These are phyloP conservation scores for Serpula lacrymans DNA, from an alignment of 768 basidiomycete species.

Conservation along the genomic window DNA sequence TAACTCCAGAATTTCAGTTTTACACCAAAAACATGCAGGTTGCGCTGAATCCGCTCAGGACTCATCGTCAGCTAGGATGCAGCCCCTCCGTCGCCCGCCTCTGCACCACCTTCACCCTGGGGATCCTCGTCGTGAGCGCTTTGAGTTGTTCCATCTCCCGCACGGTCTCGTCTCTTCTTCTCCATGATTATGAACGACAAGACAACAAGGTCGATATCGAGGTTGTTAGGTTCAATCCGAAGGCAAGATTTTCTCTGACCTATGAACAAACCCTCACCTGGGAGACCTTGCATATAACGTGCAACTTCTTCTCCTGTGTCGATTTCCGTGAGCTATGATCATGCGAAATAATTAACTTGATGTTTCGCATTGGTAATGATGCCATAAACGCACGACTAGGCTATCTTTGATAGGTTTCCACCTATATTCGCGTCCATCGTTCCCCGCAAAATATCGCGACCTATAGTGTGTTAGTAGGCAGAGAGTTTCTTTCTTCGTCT, in stretches of 20 bases:
- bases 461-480: constrained; percentile 22
- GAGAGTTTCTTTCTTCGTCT: not conserved
- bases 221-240: constrained; percentile 40
- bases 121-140: constrained; percentile 35
- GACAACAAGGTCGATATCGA: constrained; percentile 51
- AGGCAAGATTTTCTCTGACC: constrained; percentile 46
- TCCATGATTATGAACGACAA: constrained; percentile 56
- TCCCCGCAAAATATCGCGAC: constrained; percentile 47
- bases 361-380: not conserved
- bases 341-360: not conserved
- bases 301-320: constrained; percentile 41
- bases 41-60: too few relatives aligned
- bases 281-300: constrained; percentile 30
- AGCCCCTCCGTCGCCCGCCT: constrained; percentile 13
- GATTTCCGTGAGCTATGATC: constrained; percentile 35
- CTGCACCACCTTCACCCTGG: constrained; percentile 36
- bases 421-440: constrained; percentile 46
- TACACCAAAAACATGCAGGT: too few relatives aligned
- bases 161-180: constrained; percentile 45
- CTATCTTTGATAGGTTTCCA: constrained; percentile 43
- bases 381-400: constrained; percentile 40
- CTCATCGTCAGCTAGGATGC: not conserved
- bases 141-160: constrained; percentile 26
- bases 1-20: too few relatives aligned
- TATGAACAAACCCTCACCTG: constrained; percentile 44